Evolutionary conservation across 345 rosid genomes (phyloP).

Genomic region (Linum tenue): DNA sequence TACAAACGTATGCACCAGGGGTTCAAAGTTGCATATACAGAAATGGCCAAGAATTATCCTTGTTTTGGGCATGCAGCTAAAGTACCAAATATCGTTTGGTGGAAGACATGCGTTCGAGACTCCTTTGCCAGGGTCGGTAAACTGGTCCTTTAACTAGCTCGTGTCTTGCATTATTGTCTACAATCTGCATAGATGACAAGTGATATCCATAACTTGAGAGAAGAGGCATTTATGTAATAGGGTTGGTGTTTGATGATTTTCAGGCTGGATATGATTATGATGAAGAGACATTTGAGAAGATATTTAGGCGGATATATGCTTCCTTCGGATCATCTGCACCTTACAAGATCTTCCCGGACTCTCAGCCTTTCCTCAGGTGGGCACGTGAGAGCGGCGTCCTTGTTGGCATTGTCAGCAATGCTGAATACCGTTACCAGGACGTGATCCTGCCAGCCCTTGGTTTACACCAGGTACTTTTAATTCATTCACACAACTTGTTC

Average conservation of each 20-base stretch:
- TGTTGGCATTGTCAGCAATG: constrained; percentile 76
- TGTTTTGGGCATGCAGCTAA: constrained; percentile 80
- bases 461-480: constrained; percentile 45
- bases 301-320: constrained; percentile 76
- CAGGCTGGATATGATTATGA: constrained; percentile 97
- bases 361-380: constrained; percentile 85
- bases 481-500: no score
- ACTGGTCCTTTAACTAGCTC: neutral
- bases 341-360: constrained; percentile 63
- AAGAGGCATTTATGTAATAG: neutral
- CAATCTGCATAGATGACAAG: neutral
- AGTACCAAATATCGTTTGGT: constrained; percentile 88
- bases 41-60: constrained; percentile 81
- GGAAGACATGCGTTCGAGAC: constrained; percentile 82
- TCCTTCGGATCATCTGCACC: constrained; percentile 95
- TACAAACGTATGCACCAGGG: constrained; percentile 86
- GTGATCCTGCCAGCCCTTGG: constrained; percentile 90
- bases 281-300: constrained; percentile 83
- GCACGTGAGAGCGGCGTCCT: constrained; percentile 51
- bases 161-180: neutral
- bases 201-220: no score
- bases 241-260: constrained; percentile 4
- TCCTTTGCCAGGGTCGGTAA: constrained; percentile 38
- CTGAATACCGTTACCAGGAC: constrained; percentile 77
- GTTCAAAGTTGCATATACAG: constrained; percentile 77